Percentiles rank a stretch among this genome's conserved stretches.
Conservation (phyloP, 1,284 basidiomycete genomes). For the Naganishia sp. region DNA sequence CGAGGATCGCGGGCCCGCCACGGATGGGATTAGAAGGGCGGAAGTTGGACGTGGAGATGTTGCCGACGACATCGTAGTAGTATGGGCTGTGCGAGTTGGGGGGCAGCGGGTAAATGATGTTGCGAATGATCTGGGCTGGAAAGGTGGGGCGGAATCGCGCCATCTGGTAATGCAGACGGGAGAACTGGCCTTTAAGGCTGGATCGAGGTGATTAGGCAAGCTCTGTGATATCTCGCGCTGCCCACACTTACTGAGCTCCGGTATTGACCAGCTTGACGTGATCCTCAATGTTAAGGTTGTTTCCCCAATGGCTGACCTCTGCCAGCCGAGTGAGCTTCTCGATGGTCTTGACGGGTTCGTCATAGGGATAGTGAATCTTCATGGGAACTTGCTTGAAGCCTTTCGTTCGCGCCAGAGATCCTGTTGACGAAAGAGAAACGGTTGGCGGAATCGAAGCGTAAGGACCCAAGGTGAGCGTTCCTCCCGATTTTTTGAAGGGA, state of each 20-base stretch:
- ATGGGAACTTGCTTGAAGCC: slow-evolving; percentile 64
- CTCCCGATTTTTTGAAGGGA: slow-evolving; percentile 66
- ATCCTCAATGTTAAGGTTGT: slow-evolving; percentile 90
- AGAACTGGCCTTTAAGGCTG: slow-evolving; percentile 94
- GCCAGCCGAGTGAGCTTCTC: slow-evolving; percentile 71
- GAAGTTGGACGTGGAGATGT: slow-evolving; percentile 91
- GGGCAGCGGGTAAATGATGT: slow-evolving; percentile 74
- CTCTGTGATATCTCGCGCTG: slow-evolving; percentile 43
- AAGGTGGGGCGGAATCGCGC: slow-evolving; percentile 64
- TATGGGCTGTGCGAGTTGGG: slow-evolving; percentile 77
- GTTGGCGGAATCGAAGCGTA: slow-evolving; percentile 70
- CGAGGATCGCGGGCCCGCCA: slow-evolving; percentile 58
- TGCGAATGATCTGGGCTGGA: slow-evolving; percentile 70
- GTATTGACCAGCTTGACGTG: slow-evolving; percentile 79
- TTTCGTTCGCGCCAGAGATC: background rate
- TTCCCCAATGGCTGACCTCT: slow-evolving; percentile 96
- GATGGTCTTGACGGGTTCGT: slow-evolving; percentile 75
- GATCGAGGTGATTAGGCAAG: background rate
- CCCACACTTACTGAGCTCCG: slow-evolving; percentile 73
- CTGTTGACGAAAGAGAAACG: slow-evolving; percentile 49
- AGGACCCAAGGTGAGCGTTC: slow-evolving; percentile 84
- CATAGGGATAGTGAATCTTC: slow-evolving; percentile 76
- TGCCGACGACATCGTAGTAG: slow-evolving; percentile 88
- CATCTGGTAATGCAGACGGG: slow-evolving; percentile 84
- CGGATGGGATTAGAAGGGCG: slow-evolving; percentile 59